Evolutionary conservation across 2,329 filamentous ascomycete genomes (phyloP), one percentile per base, ranked within the genome.

Genomic region (Trichocomaceae sp.): DNA sequence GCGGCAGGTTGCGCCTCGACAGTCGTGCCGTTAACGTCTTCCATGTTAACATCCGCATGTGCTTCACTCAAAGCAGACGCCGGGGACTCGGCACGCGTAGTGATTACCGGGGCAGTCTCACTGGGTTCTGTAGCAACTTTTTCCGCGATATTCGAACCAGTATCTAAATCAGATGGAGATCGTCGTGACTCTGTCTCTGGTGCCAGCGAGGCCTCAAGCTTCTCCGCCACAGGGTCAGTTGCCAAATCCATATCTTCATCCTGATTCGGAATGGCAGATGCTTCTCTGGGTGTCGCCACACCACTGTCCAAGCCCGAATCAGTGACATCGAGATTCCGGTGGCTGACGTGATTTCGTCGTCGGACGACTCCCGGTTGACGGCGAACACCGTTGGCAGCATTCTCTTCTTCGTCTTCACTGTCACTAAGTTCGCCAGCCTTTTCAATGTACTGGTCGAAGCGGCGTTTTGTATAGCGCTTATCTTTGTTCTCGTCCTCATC

Each of bases 401-500:
- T 69, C 71, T 90, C 83, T 10, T 95, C 90, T 63, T 97, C 92
- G 57, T 96, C 90, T 58, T 95, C 90, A 60, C 88, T 95, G 44
- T 93, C 88, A 57, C 90, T 88, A 44, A 91, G 83, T 66, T 96
- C 92, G 62, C 87, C 88, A 7, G 88, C 83, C 56, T 88, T 83
- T 52, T 84, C 81, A 23, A 90, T 80, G 48, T 82, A 84, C 69
- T 90, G 85, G 60, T 97, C 92, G 78, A 88, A 90, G 59, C 85
- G 83, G 35, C 88, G 85, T 69, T 93, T 82, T 0, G 90, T 95
- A 71, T 86, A 84, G 23, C 92, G 86, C 54, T 82, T 82, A 66
- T 97, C 92, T 62, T 88, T 86, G 68, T 93, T 90, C 62, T 88
- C 82, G 60, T 96, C 91, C 52, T 90, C 88, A 59, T 97, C 91